Evolutionary conservation across 1,139 yeast genomes (phyloP), one percentile per base, ranked within the genome.

Genomic region (Sugiyamaella neomexicana): DNA sequence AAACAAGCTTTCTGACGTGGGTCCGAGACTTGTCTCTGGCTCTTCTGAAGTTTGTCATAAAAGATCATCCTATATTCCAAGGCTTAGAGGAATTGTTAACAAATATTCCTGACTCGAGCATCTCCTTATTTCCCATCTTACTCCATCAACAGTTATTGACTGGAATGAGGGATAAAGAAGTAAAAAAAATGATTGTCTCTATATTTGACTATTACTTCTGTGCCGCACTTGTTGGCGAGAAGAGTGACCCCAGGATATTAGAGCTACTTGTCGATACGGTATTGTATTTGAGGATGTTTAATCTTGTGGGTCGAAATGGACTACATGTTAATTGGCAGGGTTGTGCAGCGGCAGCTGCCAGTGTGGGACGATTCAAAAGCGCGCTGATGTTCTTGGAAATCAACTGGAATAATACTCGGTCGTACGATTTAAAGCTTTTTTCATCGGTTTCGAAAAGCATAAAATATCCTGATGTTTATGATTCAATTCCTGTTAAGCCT

Each of bases 401-500:
- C 44, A 58, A 37, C 38, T 62, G 47, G 66, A 61, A 46, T 34
- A 47, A 29, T 5, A 29, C 23, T 0, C 7, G 37, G 10, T 10
- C 20, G 4, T 37, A 32, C 37, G 41, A 44, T 29, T 8, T 15
- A 36, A 31, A 38, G n/a, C 40, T 54, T 29, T 51, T 59, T 34
- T 17, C 45, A 53, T 66, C 56, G 0, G 73, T 85, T 1, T 86
- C 83, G 62, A 73, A 74, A 15, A 64, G 74, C 0, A 71, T 84
- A 12, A 81, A 79, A 52, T 89, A 86, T 59, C 74, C 76, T 1
- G 96, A 89, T 64, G 68, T 86, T 41, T 63, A 78, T 1, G 75
- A 76, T 60, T 95, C 95, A 0, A 68, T 86, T 7, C 89, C 89
- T 0, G 76, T 79, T 59, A 78, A 76, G 50, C 82, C 83, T 63